Evolutionary conservation across 805 yeast genomes (phyloP).

Genomic region (Sugiyamaella boreocaroliniensis): DNA sequence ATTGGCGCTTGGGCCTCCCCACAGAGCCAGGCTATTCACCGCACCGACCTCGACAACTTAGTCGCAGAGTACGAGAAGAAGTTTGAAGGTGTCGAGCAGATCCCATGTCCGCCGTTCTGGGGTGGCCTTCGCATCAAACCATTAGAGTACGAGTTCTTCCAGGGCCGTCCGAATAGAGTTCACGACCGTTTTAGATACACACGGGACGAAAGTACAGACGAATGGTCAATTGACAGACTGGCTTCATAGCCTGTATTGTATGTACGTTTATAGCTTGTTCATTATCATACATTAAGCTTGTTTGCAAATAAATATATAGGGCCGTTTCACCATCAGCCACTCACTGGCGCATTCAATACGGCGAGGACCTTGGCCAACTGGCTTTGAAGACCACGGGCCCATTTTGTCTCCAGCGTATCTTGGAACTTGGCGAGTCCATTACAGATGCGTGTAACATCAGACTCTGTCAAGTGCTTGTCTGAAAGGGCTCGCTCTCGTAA

Average conservation of each 20-base stretch:
- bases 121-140: conserved; percentile 91
- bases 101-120: conserved; percentile 93
- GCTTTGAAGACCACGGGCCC: neutral
- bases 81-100: conserved; percentile 54
- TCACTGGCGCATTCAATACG: neutral
- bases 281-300: neutral
- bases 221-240: conserved; percentile 62
- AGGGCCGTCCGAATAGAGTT: conserved; percentile 81
- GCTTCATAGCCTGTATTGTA: conserved; percentile 46
- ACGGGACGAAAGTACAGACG: conserved; percentile 40
- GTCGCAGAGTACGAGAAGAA: conserved; percentile 44
- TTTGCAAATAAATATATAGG: neutral
- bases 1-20: conserved; percentile 98
- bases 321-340: neutral
- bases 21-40: conserved; percentile 59
- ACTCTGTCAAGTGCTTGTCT: neutral
- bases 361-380: neutral
- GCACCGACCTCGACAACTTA: conserved; percentile 57
- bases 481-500: neutral
- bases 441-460: neutral
- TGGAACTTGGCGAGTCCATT: conserved; percentile 4
- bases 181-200: conserved; percentile 81
- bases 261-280: neutral
- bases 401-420: neutral
- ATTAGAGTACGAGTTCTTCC: conserved; percentile 93